Evolutionary conservation across 306 rosid species (phyloP).

Genomic region (Gleditsia sinensis): DNA sequence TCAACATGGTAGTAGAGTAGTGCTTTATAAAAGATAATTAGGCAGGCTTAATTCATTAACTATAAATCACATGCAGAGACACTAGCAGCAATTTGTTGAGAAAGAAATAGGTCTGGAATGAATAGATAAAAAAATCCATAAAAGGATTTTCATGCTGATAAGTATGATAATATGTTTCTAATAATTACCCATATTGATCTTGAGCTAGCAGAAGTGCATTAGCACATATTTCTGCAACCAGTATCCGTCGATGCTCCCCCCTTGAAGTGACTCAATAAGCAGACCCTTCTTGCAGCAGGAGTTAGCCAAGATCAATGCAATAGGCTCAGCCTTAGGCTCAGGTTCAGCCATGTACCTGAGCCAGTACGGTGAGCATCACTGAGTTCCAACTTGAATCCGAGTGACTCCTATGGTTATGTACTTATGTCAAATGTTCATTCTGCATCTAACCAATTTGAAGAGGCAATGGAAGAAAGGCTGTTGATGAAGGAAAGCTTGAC

Average conservation of each 20-base stretch:
- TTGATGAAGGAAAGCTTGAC: constrained; percentile 57
- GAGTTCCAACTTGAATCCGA: constrained; percentile 63
- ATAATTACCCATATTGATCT: constrained; percentile 57
- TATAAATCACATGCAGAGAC: background rate
- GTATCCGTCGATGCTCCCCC: constrained; percentile 29
- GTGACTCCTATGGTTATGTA: constrained; percentile 63
- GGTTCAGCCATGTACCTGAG: constrained; percentile 44
- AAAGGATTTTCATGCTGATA: constrained; percentile 8
- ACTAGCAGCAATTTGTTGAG: background rate
- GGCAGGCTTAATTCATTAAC: background rate
- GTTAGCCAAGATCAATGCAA: constrained; percentile 54
- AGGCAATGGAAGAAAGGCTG: constrained; percentile 63
- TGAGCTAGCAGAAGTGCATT: constrained; percentile 54
- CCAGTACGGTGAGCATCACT: constrained; percentile 20
- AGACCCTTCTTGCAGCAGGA: constrained; percentile 59
- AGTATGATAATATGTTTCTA: background rate
- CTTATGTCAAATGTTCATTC: constrained; percentile 75
- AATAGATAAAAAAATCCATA: background rate
- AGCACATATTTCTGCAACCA: constrained; percentile 41
- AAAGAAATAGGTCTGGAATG: background rate
- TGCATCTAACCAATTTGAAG: constrained; percentile 53
- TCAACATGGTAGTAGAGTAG: background rate
- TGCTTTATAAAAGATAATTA: background rate
- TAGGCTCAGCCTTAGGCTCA: constrained; percentile 48
- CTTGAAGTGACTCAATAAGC: constrained; percentile 35